A percentile compares a stretch with the other conserved stretches of the same genome.
Conservation (phyloP, 2,329 filamentous ascomycete genomes). For the Xylaria sp. region DNA sequence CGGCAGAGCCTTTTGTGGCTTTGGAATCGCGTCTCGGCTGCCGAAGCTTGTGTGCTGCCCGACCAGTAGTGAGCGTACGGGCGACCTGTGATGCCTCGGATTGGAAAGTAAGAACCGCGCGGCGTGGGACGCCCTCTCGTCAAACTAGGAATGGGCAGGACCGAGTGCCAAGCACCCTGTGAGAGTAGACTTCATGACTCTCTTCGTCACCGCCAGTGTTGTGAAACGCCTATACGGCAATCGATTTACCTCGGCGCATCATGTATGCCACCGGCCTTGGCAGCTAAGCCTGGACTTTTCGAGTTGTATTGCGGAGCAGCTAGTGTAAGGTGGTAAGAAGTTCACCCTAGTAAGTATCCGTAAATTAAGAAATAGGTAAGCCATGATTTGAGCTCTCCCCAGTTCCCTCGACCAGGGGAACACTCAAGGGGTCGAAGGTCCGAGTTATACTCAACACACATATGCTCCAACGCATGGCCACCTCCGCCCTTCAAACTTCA, state of each 20-base stretch:
- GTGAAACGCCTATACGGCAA: slow-evolving; percentile 35
- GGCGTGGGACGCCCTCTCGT: slow-evolving; percentile 20
- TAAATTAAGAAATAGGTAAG: slow-evolving; percentile 9
- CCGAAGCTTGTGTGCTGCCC: slow-evolving; percentile 13
- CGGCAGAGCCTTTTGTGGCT: slow-evolving; percentile 1
- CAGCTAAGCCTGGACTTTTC: slow-evolving; percentile 30
- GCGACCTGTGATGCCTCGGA: slow-evolving; percentile 24
- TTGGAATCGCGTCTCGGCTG: slow-evolving; percentile 2
- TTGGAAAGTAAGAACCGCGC: slow-evolving; percentile 14
- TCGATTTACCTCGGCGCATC: slow-evolving; percentile 30
- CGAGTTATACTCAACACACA: not conserved
- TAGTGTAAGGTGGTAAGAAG: slow-evolving; percentile 18
- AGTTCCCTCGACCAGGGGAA: not conserved
- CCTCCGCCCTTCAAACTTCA: not conserved
- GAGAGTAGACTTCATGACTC: slow-evolving; percentile 28
- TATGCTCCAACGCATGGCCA: not conserved
- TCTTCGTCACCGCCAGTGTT: slow-evolving; percentile 37
- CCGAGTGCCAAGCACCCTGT: slow-evolving; percentile 33
- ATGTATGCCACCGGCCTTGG: slow-evolving; percentile 39
- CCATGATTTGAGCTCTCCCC: not conserved
- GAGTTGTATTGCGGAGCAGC: slow-evolving; percentile 14
- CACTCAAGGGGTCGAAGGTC: not conserved
- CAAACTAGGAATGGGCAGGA: slow-evolving; percentile 23
- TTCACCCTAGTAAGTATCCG: slow-evolving; percentile 5
- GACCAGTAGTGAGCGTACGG: not conserved